phyloP scores from a whole-genome alignment of 164 flowering plant genomes.

The Litsea cubeba region DNA sequence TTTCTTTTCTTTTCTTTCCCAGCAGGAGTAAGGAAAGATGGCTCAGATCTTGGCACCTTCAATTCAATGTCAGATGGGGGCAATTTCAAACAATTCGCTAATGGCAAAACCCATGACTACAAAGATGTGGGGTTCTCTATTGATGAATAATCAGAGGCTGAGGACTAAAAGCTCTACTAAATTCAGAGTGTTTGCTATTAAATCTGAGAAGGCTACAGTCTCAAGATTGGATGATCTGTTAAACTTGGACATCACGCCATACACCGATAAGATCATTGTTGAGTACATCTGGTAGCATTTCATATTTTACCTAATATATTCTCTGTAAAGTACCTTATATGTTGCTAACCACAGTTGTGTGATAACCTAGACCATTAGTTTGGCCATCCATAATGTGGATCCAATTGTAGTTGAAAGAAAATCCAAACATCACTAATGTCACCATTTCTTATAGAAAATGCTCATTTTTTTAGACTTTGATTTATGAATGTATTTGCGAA shows the following conservation, averaged over 20 bases:
- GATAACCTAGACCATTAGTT: background rate
- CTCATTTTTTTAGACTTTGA: too few relatives aligned
- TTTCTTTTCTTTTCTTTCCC: background rate
- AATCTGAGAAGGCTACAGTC: constrained; percentile 51
- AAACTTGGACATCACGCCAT: constrained; percentile 73
- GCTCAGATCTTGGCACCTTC: constrained; percentile 89
- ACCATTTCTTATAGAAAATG: too few relatives aligned
- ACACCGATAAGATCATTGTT: constrained; percentile 85
- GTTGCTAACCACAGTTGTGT: background rate
- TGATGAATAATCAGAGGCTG: constrained; percentile 53
- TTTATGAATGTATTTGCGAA: too few relatives aligned
- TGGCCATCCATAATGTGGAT: background rate
- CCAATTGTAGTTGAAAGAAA: too few relatives aligned
- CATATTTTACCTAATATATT: background rate
- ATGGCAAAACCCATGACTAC: constrained; percentile 42
- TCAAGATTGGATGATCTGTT: constrained; percentile 77
- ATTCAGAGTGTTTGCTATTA: constrained; percentile 48
- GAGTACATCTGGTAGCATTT: constrained; percentile 81
- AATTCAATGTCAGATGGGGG: constrained; percentile 64
- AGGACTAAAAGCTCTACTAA: constrained; percentile 44
- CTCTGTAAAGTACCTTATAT: background rate
- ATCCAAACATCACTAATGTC: too few relatives aligned
- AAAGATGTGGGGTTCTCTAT: constrained; percentile 60
- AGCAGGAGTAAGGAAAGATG: constrained; percentile 37
- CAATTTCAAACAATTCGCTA: constrained; percentile 31